Evolutionary conservation across 768 basidiomycete genomes (phyloP).

Genomic region (Hericium erinaceus): DNA sequence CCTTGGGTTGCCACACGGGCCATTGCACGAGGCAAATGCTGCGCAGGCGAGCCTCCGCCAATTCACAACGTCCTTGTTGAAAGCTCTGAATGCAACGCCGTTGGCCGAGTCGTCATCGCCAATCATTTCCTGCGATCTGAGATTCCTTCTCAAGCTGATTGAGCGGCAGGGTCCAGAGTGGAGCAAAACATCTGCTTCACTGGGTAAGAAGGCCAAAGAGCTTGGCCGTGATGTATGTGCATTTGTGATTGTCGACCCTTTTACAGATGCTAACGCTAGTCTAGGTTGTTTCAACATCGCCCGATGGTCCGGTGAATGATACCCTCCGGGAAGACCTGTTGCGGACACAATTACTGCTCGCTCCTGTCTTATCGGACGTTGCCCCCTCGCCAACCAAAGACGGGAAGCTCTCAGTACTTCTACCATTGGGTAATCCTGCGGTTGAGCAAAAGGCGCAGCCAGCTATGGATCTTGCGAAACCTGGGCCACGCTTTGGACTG

Average conservation of each 20-base stretch:
- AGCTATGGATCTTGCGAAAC: constrained; percentile 56
- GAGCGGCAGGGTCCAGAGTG: constrained; percentile 7
- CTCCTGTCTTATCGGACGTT: constrained; percentile 36
- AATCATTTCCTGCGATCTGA: constrained; percentile 6
- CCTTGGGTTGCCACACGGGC: not conserved
- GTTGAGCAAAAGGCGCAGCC: constrained; percentile 47
- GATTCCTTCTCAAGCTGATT: constrained; percentile 10
- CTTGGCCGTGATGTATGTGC: not conserved
- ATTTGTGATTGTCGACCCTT: too few species aligned
- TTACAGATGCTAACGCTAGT: too few species aligned
- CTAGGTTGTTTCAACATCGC: not conserved
- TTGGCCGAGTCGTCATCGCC: constrained; percentile 1
- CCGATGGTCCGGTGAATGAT: not conserved
- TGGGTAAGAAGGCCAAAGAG: not conserved
- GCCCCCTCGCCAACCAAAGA: constrained; percentile 16
- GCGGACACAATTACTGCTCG: constrained; percentile 54
- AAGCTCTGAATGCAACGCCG: not conserved
- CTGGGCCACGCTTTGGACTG: constrained; percentile 67
- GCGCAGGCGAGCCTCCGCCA: not conserved
- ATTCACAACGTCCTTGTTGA: not conserved
- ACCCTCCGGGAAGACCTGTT: constrained; percentile 34
- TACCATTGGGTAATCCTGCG: constrained; percentile 44
- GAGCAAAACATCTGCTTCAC: not conserved
- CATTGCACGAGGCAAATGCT: not conserved
- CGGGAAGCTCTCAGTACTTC: constrained; percentile 32